A percentile compares a stretch with the other conserved stretches of the same genome.
phyloP scores from a whole-genome alignment of 31 red algal species.

The Endocladia muricata region DNA sequence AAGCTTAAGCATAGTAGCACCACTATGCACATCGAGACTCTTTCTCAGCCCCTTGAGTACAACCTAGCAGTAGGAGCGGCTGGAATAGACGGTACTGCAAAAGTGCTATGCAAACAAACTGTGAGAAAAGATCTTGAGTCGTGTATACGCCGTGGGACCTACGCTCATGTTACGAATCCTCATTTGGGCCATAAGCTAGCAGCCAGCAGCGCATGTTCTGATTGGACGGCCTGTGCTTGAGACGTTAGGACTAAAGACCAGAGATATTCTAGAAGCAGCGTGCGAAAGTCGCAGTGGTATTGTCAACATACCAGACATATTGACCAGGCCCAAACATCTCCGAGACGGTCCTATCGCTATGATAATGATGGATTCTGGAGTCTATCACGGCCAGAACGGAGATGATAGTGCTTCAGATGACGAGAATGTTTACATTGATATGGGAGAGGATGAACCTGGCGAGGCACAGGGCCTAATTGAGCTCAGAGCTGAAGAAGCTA shows the following conservation, averaged over 20 bases:
- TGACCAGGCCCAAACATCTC: not conserved
- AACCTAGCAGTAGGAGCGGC: not conserved
- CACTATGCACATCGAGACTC: not conserved
- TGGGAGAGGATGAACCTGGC: not conserved
- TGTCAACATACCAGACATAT: not conserved
- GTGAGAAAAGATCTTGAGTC: not conserved
- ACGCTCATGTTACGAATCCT: not conserved
- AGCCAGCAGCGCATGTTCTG: not conserved
- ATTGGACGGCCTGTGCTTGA: slow-evolving; percentile 18
- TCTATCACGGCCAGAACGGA: not conserved
- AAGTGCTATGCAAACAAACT: not conserved
- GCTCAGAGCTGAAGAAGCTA: not conserved
- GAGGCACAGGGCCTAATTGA: not conserved
- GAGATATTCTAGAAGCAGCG: slow-evolving; percentile 10
- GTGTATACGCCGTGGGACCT: not conserved
- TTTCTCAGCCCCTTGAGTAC: not conserved
- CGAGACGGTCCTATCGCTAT: too few relatives aligned
- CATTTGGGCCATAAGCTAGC: not conserved
- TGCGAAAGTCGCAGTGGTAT: slow-evolving; percentile 7
- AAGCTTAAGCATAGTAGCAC: not conserved
- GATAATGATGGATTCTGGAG: too few relatives aligned
- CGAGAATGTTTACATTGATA: slow-evolving; percentile 3
- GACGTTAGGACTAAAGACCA: slow-evolving; percentile 5
- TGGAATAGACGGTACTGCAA: not conserved
- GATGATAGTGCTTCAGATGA: slow-evolving; percentile 1